A percentile compares a stretch with the other conserved stretches of the same genome.
These are phyloP conservation scores for Grosmannia serpens DNA, from an alignment of 2,329 filamentous ascomycete species.

Conservation along the genomic window DNA sequence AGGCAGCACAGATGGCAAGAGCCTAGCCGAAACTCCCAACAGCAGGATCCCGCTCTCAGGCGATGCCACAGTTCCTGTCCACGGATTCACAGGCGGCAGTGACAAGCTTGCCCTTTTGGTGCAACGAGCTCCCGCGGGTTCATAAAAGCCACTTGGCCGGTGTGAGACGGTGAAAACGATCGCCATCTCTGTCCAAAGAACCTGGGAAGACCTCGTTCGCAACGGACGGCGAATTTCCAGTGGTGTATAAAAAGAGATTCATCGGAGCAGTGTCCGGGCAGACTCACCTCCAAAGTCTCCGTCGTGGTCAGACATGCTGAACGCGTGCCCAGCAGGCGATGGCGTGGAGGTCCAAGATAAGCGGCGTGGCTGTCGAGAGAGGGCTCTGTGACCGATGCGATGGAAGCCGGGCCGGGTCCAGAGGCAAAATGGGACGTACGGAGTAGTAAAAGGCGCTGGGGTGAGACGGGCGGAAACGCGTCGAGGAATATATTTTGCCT, in stretches of 20 bases:
- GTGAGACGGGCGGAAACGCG: neutral
- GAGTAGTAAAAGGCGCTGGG: neutral
- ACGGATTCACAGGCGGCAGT: neutral
- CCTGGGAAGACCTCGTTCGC: no score
- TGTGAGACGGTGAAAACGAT: neutral
- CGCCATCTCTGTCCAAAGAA: neutral
- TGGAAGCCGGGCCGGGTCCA: neutral
- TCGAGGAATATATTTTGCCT: neutral
- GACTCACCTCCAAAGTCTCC: constrained; percentile 42
- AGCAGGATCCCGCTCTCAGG: neutral
- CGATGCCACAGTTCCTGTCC: neutral
- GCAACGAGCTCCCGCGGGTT: neutral
- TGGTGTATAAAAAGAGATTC: neutral
- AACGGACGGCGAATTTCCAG: neutral
- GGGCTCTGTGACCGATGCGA: neutral
- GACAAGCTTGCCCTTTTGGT: neutral
- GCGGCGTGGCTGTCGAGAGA: neutral
- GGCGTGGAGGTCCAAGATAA: neutral
- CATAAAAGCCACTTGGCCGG: neutral
- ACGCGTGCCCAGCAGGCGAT: neutral
- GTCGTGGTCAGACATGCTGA: constrained; percentile 53
- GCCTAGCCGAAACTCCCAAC: no score
- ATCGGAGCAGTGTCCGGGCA: neutral
- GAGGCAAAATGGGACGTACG: neutral
- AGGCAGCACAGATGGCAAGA: neutral